These are phyloP conservation scores for Xylaria telfairii DNA, from an alignment of 495 filamentous ascomycete species.

Conservation along the genomic window DNA sequence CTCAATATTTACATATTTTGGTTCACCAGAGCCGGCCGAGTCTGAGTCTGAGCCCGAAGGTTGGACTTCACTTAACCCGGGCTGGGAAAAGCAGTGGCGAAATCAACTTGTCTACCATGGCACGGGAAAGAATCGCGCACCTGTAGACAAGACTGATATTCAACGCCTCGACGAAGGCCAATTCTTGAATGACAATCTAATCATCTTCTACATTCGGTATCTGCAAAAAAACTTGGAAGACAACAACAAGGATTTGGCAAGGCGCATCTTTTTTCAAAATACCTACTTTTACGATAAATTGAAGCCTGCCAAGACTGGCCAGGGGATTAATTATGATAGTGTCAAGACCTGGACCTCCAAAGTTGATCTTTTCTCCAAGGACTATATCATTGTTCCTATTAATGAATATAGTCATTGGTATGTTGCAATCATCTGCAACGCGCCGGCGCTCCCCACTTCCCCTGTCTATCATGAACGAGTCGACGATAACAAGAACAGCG, in stretches of 20 bases:
- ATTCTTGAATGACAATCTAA: slow-evolving; percentile 90
- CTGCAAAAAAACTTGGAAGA: slow-evolving; percentile 69
- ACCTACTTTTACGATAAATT: slow-evolving; percentile 88
- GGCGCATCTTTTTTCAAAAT: slow-evolving; percentile 84
- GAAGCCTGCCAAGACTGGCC: slow-evolving; percentile 56
- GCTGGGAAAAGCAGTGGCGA: slow-evolving; percentile 52
- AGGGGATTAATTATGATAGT: slow-evolving; percentile 75
- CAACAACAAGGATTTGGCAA: slow-evolving; percentile 60
- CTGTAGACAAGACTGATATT: slow-evolving; percentile 80
- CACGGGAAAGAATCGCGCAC: slow-evolving; percentile 71
- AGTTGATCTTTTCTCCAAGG: slow-evolving; percentile 82
- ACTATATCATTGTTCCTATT: slow-evolving; percentile 91
- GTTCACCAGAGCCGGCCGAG: slow-evolving; percentile 21
- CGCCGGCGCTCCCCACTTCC: slow-evolving; percentile 59
- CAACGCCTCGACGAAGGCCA: slow-evolving; percentile 80
- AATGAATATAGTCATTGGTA: slow-evolving; percentile 92
- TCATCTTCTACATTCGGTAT: slow-evolving; percentile 83
- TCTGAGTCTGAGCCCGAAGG: slow-evolving; percentile 30
- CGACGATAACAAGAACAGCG: slow-evolving; percentile 27
- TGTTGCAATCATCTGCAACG: slow-evolving; percentile 93
- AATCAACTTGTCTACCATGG: slow-evolving; percentile 74
- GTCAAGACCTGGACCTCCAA: slow-evolving; percentile 90
- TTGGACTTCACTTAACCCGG: slow-evolving; percentile 52
- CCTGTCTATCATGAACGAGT: slow-evolving; percentile 33
- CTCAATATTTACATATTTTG: slow-evolving; percentile 17